These are phyloP conservation scores for Spiromastix sp. DNA, from an alignment of 2,329 filamentous ascomycete species.

Conservation along the genomic window DNA sequence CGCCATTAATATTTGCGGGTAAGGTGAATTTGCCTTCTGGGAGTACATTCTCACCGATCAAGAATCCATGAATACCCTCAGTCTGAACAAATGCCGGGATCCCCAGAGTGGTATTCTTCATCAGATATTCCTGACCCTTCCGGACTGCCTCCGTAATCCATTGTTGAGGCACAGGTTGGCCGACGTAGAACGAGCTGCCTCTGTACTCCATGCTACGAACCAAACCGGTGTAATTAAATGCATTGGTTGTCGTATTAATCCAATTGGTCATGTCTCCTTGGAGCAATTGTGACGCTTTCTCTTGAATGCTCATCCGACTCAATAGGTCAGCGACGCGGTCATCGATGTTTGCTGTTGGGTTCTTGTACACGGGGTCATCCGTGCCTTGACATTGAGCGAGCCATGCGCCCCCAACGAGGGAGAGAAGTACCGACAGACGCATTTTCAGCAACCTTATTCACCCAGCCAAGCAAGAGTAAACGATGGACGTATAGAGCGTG, in stretches of 20 bases:
- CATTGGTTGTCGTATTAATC: conserved; percentile 56
- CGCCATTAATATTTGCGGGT: no score
- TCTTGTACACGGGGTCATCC: conserved; percentile 42
- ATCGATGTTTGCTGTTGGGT: conserved; percentile 52
- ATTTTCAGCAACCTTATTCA: no score
- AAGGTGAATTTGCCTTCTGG: no score
- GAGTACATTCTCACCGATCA: conserved; percentile 40
- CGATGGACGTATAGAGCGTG: no score
- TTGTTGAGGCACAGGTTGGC: conserved; percentile 54
- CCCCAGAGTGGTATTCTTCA: conserved; percentile 55
- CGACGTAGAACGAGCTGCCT: conserved; percentile 57
- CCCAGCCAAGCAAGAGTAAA: no score
- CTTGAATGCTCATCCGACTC: conserved; percentile 61
- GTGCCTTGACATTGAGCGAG: no score
- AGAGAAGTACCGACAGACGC: no score
- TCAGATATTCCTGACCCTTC: conserved; percentile 57
- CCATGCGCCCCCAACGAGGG: no score
- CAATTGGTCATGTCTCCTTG: conserved; percentile 64
- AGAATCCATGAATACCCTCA: conserved; percentile 62
- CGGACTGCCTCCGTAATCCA: conserved; percentile 54
- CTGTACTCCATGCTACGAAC: conserved; percentile 56
- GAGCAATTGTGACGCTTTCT: conserved; percentile 60
- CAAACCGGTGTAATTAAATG: conserved; percentile 58
- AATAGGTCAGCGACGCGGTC: conserved; percentile 58
- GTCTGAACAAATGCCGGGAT: conserved; percentile 66